Evolutionary conservation across 1,139 yeast genomes (phyloP).

Genomic region (Groenewaldozyma auringiensis): DNA sequence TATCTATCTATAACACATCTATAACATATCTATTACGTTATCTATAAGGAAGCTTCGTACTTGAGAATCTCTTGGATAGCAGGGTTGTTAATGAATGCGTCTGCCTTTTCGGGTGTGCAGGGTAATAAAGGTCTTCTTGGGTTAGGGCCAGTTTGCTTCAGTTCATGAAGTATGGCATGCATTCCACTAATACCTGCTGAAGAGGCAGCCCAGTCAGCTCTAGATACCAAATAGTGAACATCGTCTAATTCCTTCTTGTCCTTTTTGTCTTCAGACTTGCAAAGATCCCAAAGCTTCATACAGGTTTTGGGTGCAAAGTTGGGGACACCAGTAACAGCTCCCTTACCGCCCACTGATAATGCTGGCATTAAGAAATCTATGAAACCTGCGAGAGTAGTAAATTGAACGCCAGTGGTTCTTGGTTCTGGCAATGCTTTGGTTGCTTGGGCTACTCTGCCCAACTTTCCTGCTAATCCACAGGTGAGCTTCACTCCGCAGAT

Average conservation of each 20-base stretch:
- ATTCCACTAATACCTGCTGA: constrained; percentile 3
- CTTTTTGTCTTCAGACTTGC: neutral
- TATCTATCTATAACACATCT: too few relatives aligned
- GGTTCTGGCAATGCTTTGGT: constrained; percentile 7
- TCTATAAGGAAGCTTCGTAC: neutral
- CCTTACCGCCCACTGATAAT: constrained; percentile 36
- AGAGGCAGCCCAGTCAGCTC: constrained; percentile 5
- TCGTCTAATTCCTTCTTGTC: neutral
- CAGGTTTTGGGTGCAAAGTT: constrained; percentile 38
- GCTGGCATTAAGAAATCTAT: constrained; percentile 41
- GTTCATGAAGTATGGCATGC: neutral
- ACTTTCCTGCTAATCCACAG: constrained; percentile 36
- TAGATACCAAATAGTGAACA: constrained; percentile 3
- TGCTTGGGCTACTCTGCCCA: constrained; percentile 33
- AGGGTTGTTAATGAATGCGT: neutral
- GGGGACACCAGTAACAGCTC: constrained; percentile 41
- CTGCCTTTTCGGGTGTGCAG: neutral
- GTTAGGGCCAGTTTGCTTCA: neutral
- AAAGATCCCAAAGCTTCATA: constrained; percentile 18
- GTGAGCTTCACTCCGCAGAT: constrained; percentile 41
- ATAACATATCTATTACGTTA: too few relatives aligned
- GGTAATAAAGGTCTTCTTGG: constrained; percentile 4
- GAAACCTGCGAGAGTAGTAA: constrained; percentile 38
- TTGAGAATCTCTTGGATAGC: constrained; percentile 1
- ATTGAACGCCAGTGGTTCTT: constrained; percentile 19